Evolutionary conservation across 306 rosid genomes (phyloP).

Genomic region (Datisca glomerata): DNA sequence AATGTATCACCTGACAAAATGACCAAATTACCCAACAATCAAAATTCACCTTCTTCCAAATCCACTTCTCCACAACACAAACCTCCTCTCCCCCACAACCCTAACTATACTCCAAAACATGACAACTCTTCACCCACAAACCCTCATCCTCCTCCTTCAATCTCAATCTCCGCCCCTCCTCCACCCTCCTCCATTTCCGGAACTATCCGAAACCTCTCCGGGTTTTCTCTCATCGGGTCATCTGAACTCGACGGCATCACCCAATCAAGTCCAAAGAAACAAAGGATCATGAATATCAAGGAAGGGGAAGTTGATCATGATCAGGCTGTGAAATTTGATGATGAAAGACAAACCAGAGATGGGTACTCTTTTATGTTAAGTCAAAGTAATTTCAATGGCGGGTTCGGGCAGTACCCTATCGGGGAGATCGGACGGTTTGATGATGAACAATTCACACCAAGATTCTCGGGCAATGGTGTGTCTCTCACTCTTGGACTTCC

Average conservation of each 20-base stretch:
- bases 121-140: conserved; percentile 27
- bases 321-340: conserved; percentile 46
- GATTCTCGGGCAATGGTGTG: conserved; percentile 79
- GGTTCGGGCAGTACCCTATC: conserved; percentile 84
- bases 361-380: conserved; percentile 64
- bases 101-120: conserved; percentile 46
- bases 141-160: conserved; percentile 16
- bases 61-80: conserved; percentile 26
- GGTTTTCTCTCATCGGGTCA: conserved; percentile 65
- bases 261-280: conserved; percentile 71
- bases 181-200: conserved; percentile 37
- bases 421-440: conserved; percentile 77
- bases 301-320: conserved; percentile 32
- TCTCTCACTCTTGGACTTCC: conserved; percentile 95
- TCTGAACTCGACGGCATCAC: conserved; percentile 86
- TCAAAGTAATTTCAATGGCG: conserved; percentile 67
- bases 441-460: conserved; percentile 55
- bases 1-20: conserved; percentile 46
- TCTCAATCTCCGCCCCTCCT: conserved; percentile 36
- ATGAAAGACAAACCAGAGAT: conserved; percentile 52
- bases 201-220: conserved; percentile 41
- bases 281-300: conserved; percentile 26
- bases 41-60: conserved; percentile 37
- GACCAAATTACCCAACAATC: conserved; percentile 48
- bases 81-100: conserved; percentile 16